Percentiles rank a stretch among this genome's conserved stretches.
Conservation (phyloP, 108 stramenopile genomes). For the Skeletonema grethae region DNA sequence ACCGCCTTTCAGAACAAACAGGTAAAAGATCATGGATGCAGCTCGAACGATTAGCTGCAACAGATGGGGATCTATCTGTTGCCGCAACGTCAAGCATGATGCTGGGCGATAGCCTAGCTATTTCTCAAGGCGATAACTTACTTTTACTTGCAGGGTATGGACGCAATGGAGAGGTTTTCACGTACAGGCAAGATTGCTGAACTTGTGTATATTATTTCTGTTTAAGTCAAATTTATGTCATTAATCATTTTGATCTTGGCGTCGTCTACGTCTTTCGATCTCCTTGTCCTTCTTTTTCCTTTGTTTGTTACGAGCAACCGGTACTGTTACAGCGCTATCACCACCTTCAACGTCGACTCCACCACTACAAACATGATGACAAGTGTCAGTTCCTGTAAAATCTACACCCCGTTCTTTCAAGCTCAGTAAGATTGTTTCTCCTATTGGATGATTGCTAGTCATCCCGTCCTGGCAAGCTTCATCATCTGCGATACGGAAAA, state of each 20-base stretch:
- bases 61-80: slow-evolving; percentile 3
- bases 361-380: slow-evolving; percentile 38
- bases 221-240: background rate
- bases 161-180: slow-evolving; percentile 26
- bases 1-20: slow-evolving; percentile 12
- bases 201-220: background rate
- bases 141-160: slow-evolving; percentile 25
- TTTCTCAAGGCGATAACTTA: slow-evolving; percentile 10
- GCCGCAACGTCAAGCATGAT: background rate
- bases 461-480: background rate
- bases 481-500: slow-evolving; percentile 24
- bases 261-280: slow-evolving; percentile 11
- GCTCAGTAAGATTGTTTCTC: slow-evolving; percentile 23
- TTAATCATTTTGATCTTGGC: background rate
- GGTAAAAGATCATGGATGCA: slow-evolving; percentile 17
- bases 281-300: slow-evolving; percentile 27
- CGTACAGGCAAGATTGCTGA: slow-evolving; percentile 35
- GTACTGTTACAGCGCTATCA: slow-evolving; percentile 22
- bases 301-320: slow-evolving; percentile 48
- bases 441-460: slow-evolving; percentile 20
- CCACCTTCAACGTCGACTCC: background rate
- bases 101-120: slow-evolving; percentile 25
- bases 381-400: slow-evolving; percentile 36
- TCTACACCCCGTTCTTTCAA: slow-evolving; percentile 24
- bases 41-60: slow-evolving; percentile 10